These are phyloP conservation scores for Bromus sterilis DNA, from an alignment of 176 grass and related monocot genomes.

Conservation along the genomic window DNA sequence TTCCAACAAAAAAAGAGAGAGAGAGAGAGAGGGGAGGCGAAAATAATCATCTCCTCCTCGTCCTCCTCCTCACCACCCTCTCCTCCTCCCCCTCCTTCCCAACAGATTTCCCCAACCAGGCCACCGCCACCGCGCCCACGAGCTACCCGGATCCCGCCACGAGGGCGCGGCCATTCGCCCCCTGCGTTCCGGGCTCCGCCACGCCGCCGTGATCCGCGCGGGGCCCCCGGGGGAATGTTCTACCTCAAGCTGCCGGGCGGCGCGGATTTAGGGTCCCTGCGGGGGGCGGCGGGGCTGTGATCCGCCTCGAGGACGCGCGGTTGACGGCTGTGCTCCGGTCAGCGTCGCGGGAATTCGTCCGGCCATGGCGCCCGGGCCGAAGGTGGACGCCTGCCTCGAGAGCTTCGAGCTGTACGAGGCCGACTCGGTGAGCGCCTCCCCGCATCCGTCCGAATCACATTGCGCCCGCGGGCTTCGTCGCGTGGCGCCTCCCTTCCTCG, in stretches of 20 bases:
- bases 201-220: constrained; percentile 21
- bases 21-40: neutral
- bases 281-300: constrained; percentile 26
- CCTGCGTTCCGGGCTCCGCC: no score
- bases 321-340: constrained; percentile 8
- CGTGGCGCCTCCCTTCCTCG: neutral
- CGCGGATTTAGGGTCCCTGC: constrained; percentile 44
- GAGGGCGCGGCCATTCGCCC: neutral
- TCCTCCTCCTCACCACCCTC: neutral
- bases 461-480: neutral
- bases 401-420: constrained; percentile 56
- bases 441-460: constrained; percentile 24
- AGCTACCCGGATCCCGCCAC: neutral
- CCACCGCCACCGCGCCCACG: neutral
- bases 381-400: constrained; percentile 13
- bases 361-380: constrained; percentile 26
- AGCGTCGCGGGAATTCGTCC: constrained; percentile 16
- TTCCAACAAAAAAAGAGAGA: constrained; percentile 1
- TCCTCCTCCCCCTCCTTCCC: neutral
- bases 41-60: constrained; percentile 36
- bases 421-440: constrained; percentile 38
- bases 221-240: constrained; percentile 40
- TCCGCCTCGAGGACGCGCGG: constrained; percentile 30
- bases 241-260: constrained; percentile 49
- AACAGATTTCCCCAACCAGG: constrained; percentile 12